Conservation (phyloP, 1,284 basidiomycete species). For the Puccinia horiana region DNA sequence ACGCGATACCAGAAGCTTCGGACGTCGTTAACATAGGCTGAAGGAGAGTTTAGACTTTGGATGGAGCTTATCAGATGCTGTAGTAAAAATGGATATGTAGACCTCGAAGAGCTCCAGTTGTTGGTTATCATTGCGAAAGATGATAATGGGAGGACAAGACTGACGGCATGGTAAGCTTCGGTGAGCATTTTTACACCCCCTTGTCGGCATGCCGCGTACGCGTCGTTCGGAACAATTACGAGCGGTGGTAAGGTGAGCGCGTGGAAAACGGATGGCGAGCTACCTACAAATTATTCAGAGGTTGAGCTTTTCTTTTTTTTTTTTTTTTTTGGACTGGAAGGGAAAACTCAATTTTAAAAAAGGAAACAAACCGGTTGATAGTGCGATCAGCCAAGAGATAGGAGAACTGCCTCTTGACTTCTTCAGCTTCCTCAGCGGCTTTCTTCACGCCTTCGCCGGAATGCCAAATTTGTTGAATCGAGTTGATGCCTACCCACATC, state of each 20-base stretch:
- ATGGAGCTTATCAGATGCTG: slow-evolving; percentile 25
- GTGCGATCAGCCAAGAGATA: not conserved
- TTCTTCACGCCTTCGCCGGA: slow-evolving; percentile 9
- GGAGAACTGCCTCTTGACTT: slow-evolving; percentile 30
- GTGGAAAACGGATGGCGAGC: slow-evolving; percentile 17
- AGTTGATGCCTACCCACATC: slow-evolving; percentile 47
- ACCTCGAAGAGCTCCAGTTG: not conserved
- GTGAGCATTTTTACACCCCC: slow-evolving; percentile 15
- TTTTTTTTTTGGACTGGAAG: too few species aligned
- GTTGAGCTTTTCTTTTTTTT: not conserved
- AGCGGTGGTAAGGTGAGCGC: slow-evolving; percentile 36
- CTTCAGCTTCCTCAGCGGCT: not conserved
- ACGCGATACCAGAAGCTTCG: slow-evolving; percentile 18
- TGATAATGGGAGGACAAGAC: not conserved
- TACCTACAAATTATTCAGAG: not conserved
- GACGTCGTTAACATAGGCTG: slow-evolving; percentile 24
- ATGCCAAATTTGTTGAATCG: slow-evolving; percentile 47
- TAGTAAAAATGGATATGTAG: not conserved
- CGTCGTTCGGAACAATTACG: slow-evolving; percentile 25
- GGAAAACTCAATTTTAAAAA: not conserved
- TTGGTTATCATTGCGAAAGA: not conserved
- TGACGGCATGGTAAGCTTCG: slow-evolving; percentile 32
- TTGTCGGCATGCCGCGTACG: not conserved
- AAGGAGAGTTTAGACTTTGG: slow-evolving; percentile 25
- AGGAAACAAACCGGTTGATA: slow-evolving; percentile 38